phyloP scores from a whole-genome alignment of 805 yeast species.

The Starmera pachycereana region DNA sequence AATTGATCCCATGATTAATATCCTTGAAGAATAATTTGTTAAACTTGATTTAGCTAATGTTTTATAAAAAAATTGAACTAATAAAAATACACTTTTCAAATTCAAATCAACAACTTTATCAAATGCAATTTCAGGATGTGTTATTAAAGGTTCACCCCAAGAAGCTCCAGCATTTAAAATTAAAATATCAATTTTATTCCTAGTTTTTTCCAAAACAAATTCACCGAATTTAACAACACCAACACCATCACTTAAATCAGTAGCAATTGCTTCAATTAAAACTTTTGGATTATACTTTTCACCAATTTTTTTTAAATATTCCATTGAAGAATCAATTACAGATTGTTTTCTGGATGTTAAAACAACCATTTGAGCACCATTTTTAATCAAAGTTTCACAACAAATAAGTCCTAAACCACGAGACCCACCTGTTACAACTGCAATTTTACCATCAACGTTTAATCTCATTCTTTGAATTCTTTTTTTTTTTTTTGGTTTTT shows the following conservation, averaged over 20 bases:
- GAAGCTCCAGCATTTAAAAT: constrained; percentile 74
- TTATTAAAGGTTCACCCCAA: constrained; percentile 60
- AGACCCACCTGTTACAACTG: constrained; percentile 65
- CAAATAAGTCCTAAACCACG: constrained; percentile 64
- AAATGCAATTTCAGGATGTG: constrained; percentile 51
- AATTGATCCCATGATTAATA: constrained; percentile 57
- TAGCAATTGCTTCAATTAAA: constrained; percentile 37
- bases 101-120: constrained; percentile 55
- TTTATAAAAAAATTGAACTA: constrained; percentile 55
- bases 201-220: constrained; percentile 29
- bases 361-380: constrained; percentile 53
- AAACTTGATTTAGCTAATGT: constrained; percentile 42
- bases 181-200: constrained; percentile 40
- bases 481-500: too few relatives aligned
- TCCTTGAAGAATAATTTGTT: constrained; percentile 49
- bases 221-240: constrained; percentile 37
- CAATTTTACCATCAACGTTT: constrained; percentile 48
- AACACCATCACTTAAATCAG: constrained; percentile 41
- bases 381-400: constrained; percentile 51
- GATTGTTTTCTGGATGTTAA: constrained; percentile 53
- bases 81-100: constrained; percentile 55
- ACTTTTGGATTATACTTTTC: constrained; percentile 18
- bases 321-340: constrained; percentile 51
- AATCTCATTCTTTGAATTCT: constrained; percentile 22
- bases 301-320: constrained; percentile 20